These are phyloP conservation scores for Acidomyces sp. DNA, from an alignment of 495 filamentous ascomycete genomes.

Conservation along the genomic window DNA sequence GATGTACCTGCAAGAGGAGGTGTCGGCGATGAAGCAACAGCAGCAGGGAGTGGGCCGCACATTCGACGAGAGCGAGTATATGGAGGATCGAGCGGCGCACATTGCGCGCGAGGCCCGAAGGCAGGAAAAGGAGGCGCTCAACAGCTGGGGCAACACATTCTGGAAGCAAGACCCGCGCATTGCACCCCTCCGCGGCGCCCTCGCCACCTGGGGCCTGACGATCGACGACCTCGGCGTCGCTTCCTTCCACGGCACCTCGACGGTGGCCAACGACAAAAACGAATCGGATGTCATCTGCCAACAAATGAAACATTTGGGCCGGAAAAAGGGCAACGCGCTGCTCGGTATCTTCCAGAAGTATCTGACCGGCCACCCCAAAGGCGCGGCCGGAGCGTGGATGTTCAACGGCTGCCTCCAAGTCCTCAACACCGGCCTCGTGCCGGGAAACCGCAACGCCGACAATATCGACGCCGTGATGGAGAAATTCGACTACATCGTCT, in stretches of 20 bases:
- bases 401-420: constrained; percentile 96
- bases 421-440: constrained; percentile 82
- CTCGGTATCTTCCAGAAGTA: constrained; percentile 99
- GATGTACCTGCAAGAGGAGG: constrained; percentile 82
- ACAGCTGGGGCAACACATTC: constrained; percentile 91
- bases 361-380: constrained; percentile 96
- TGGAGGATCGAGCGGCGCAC: constrained; percentile 70
- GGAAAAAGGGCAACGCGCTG: constrained; percentile 88
- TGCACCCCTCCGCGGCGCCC: constrained; percentile 82
- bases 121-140: constrained; percentile 82
- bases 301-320: constrained; percentile 87
- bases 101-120: constrained; percentile 78
- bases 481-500: constrained; percentile 94
- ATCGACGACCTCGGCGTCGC: constrained; percentile 91
- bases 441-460: constrained; percentile 95
- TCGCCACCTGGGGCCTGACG: constrained; percentile 95
- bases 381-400: constrained; percentile 99
- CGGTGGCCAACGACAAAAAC: constrained; percentile 98
- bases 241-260: constrained; percentile 98
- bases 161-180: constrained; percentile 92
- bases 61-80: constrained; percentile 71
- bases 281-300: constrained; percentile 96
- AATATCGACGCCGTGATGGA: constrained; percentile 95
- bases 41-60: too few species aligned
- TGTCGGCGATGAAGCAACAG: constrained; percentile 78